phyloP scores from a whole-genome alignment of 129 eudicot genomes.

The Logfia minima region DNA sequence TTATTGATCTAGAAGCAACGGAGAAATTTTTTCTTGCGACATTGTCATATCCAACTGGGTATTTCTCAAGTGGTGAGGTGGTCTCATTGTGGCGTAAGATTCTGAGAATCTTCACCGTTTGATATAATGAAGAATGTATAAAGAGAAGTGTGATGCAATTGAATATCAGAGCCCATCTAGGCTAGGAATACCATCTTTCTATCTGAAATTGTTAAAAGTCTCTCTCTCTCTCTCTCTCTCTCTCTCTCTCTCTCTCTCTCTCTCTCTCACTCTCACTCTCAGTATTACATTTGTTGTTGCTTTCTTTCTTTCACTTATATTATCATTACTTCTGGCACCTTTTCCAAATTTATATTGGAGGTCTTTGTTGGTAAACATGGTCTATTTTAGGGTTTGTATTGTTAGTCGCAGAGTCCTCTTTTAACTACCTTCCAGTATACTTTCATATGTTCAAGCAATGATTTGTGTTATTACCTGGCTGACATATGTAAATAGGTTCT shows the following conservation, averaged over 20 bases:
- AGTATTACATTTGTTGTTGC: neutral
- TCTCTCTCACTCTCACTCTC: neutral
- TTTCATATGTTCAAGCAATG: constrained; percentile 8
- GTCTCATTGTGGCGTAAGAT: neutral
- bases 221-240: neutral
- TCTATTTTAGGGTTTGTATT: neutral
- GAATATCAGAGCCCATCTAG: no score
- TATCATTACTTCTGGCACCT: neutral
- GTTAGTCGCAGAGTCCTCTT: neutral
- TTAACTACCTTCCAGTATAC: neutral
- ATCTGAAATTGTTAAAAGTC: neutral
- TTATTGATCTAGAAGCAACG: neutral
- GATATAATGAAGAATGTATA: neutral
- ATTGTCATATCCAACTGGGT: neutral
- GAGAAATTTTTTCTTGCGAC: neutral
- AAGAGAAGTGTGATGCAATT: no score
- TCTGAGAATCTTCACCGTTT: neutral
- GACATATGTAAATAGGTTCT: constrained; percentile 50
- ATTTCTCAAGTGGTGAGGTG: neutral
- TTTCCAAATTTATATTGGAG: neutral
- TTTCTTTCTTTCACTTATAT: neutral
- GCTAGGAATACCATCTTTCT: neutral
- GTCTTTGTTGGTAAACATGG: neutral
- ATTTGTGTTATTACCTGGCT: constrained; percentile 24
- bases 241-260: neutral